These are phyloP conservation scores for Eucalyptus lansdowneana DNA, from an alignment of 345 rosid species.

Conservation along the genomic window DNA sequence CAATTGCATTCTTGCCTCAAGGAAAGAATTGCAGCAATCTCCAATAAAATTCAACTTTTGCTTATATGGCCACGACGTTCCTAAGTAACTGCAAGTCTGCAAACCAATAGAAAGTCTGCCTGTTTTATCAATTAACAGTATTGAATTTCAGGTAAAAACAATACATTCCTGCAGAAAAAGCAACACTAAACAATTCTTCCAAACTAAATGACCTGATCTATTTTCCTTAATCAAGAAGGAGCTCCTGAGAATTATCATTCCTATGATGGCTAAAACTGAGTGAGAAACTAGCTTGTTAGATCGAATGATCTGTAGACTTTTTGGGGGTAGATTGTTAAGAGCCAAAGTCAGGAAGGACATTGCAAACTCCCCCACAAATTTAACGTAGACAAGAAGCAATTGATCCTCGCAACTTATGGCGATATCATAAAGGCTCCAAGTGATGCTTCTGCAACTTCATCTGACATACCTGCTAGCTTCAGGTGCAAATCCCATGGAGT, in stretches of 20 bases:
- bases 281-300: background rate
- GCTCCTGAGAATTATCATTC: background rate
- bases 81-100: slow-evolving; percentile 41
- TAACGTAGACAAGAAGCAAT: background rate
- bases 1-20: background rate
- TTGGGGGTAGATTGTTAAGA: background rate
- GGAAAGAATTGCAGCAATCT: background rate
- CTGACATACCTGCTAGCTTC: slow-evolving; percentile 43
- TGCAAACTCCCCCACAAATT: background rate
- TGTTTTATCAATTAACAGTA: background rate
- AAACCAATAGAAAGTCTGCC: background rate
- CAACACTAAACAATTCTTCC: background rate
- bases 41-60: background rate
- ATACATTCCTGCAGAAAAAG: background rate
- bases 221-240: background rate
- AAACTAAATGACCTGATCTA: background rate
- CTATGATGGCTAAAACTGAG: background rate
- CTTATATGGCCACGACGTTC: background rate
- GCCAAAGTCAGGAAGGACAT: background rate
- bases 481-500: slow-evolving; percentile 69
- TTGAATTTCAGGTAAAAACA: background rate
- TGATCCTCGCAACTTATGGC: background rate
- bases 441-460: background rate
- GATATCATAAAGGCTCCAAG: background rate
- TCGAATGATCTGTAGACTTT: background rate